These are phyloP conservation scores for Cladosporium sp. DNA, from an alignment of 2,329 filamentous ascomycete species.

Conservation along the genomic window DNA sequence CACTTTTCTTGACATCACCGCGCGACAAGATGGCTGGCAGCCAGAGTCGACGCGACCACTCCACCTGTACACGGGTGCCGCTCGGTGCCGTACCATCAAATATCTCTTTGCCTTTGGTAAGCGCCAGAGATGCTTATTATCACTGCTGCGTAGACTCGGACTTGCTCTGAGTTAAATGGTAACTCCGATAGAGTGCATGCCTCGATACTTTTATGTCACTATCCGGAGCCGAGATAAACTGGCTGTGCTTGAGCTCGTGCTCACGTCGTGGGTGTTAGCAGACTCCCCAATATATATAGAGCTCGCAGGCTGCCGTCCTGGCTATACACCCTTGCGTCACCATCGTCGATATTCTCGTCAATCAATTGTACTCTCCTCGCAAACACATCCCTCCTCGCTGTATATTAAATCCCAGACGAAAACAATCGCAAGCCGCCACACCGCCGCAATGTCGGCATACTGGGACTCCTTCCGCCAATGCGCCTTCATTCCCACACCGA, in stretches of 20 bases:
- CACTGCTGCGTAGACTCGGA: neutral
- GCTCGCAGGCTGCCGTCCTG: neutral
- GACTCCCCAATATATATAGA: neutral
- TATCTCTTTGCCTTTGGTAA: neutral
- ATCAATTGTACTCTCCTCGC: neutral
- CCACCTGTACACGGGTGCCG: neutral
- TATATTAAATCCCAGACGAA: neutral
- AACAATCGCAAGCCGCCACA: neutral
- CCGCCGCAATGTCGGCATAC: slow-evolving; percentile 16
- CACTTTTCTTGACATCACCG: neutral
- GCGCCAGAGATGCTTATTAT: neutral
- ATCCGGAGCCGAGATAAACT: neutral
- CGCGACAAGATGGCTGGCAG: slow-evolving; percentile 8
- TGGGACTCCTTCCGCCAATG: slow-evolving; percentile 27
- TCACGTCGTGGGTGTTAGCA: neutral
- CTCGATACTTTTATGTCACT: neutral
- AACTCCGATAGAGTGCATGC: neutral
- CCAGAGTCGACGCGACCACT: neutral
- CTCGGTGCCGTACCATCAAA: neutral
- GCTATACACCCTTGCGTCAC: neutral
- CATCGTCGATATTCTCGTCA: neutral
- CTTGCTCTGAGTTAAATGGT: neutral
- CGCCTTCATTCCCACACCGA: slow-evolving; percentile 37
- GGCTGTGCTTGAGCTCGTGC: slow-evolving; percentile 4
- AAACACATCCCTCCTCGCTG: neutral